phyloP scores from a whole-genome alignment of 1,139 yeast genomes.

The Kodamaea arcana region DNA sequence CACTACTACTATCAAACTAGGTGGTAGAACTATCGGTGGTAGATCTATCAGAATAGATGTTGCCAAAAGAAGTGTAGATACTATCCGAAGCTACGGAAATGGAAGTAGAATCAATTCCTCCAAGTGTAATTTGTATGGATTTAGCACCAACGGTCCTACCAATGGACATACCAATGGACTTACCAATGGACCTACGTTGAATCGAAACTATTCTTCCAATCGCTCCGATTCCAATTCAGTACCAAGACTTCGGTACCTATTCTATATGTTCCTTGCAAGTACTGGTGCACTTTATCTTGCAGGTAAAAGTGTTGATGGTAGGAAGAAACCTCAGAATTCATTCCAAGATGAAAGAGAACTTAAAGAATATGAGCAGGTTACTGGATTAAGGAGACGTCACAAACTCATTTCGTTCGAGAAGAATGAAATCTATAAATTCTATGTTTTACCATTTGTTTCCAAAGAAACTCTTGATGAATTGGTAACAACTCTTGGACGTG shows the following conservation, averaged over 20 bases:
- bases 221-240: too few species aligned
- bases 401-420: constrained; percentile 34
- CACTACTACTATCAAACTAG: too few species aligned
- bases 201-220: too few species aligned
- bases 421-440: constrained; percentile 33
- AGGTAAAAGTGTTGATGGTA: constrained; percentile 50
- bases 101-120: too few species aligned
- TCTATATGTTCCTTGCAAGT: constrained; percentile 48
- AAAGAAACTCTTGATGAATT: constrained; percentile 20
- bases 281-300: constrained; percentile 52
- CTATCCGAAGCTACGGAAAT: too few species aligned
- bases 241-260: constrained; percentile 47
- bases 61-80: too few species aligned
- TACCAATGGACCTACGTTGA: too few species aligned
- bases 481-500: constrained; percentile 11
- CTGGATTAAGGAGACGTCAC: constrained; percentile 53
- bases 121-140: too few species aligned
- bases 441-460: constrained; percentile 41
- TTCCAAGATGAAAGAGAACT: constrained; percentile 60
- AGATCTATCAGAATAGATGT: too few species aligned
- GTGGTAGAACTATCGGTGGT: too few species aligned
- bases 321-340: constrained; percentile 40
- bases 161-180: too few species aligned
- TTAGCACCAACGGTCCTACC: too few species aligned
- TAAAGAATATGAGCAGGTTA: constrained; percentile 42